These are phyloP conservation scores for Naganishia friedmannii DNA, from an alignment of 768 basidiomycete genomes.

Conservation along the genomic window DNA sequence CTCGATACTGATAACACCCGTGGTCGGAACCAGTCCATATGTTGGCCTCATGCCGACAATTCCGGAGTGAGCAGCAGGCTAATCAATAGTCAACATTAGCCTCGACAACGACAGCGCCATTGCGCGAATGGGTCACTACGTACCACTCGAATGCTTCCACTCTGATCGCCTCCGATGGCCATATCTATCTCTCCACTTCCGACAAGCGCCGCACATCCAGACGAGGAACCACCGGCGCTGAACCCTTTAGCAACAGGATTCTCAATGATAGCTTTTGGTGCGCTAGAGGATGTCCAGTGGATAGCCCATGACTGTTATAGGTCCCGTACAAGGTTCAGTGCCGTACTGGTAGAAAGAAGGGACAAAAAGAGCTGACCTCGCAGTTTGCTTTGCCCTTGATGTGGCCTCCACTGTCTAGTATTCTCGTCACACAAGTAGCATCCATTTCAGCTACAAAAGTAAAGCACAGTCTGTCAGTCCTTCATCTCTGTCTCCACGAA, in stretches of 20 bases:
- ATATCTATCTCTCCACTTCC: constrained; percentile 54
- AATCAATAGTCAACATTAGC: too few species aligned
- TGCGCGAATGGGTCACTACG: not conserved
- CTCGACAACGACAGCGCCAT: too few species aligned
- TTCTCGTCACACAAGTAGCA: constrained; percentile 56
- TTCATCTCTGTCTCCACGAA: not conserved
- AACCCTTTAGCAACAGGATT: constrained; percentile 56
- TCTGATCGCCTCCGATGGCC: constrained; percentile 58
- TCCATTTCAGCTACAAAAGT: constrained; percentile 45
- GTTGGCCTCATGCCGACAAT: constrained; percentile 56
- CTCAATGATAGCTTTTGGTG: constrained; percentile 54
- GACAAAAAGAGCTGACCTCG: constrained; percentile 40
- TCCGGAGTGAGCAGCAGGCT: constrained; percentile 55
- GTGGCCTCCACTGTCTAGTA: constrained; percentile 55
- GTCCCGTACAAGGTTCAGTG: not conserved
- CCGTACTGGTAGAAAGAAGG: too few species aligned
- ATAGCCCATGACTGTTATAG: constrained; percentile 49
- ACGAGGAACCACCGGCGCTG: constrained; percentile 56
- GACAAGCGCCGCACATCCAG: constrained; percentile 56
- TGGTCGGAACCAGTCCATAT: constrained; percentile 58
- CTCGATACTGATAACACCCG: constrained; percentile 56
- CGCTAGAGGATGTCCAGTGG: constrained; percentile 52
- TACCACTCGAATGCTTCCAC: constrained; percentile 55
- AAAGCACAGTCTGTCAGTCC: not conserved
- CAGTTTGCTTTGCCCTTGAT: constrained; percentile 55